These are phyloP conservation scores for Neurospora sublineolata DNA, from an alignment of 495 filamentous ascomycete genomes.

Conservation along the genomic window DNA sequence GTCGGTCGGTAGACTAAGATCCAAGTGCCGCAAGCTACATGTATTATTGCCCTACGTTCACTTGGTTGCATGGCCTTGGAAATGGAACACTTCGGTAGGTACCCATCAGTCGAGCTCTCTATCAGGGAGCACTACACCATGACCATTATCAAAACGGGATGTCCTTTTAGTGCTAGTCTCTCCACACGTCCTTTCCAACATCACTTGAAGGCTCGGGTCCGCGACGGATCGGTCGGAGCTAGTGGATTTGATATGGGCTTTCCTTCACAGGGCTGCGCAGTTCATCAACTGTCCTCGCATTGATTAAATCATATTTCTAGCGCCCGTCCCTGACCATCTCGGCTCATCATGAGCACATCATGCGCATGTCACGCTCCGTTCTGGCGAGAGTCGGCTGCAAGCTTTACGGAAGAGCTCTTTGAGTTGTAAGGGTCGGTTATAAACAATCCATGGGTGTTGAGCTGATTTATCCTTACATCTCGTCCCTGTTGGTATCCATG, in stretches of 20 bases:
- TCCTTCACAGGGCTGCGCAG: background rate
- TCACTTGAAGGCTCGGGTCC: background rate
- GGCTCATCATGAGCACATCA: background rate
- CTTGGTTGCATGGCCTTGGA: background rate
- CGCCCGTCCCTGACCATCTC: background rate
- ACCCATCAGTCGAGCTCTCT: background rate
- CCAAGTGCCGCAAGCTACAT: background rate
- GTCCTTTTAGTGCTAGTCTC: background rate
- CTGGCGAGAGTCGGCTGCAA: background rate
- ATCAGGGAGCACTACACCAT: background rate
- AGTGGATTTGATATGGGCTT: background rate
- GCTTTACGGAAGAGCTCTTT: background rate
- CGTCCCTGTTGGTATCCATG: background rate
- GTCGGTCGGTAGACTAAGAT: background rate
- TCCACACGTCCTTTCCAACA: background rate
- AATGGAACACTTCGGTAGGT: background rate
- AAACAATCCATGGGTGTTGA: background rate
- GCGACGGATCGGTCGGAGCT: background rate
- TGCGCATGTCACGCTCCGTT: background rate
- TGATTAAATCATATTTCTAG: background rate
- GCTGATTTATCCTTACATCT: background rate
- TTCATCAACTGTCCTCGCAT: background rate
- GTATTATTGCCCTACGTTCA: background rate
- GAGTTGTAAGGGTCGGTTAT: background rate
- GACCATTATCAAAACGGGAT: background rate